Evolutionary conservation across 2,329 filamentous ascomycete genomes (phyloP), one percentile per base, ranked within the genome.

Genomic region (Epichloe uncinata): DNA sequence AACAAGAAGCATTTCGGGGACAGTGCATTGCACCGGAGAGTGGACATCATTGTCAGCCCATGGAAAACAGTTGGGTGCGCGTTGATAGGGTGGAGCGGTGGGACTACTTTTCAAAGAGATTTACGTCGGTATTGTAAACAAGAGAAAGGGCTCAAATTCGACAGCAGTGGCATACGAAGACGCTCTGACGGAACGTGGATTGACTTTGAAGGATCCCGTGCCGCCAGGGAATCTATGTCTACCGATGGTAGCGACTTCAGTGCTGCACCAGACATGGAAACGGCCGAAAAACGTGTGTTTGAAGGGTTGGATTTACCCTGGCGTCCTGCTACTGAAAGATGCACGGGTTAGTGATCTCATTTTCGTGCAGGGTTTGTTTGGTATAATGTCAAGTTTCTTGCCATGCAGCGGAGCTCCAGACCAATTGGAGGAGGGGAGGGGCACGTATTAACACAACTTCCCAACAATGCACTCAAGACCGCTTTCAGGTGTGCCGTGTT

Each of bases 61-160:
- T 96, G 91, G 87, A 83, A 82, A 50, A 95, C 88, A 0, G 81
- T 86, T 0, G 91, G 93, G 0, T 96, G 89, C 57, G 91, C 90
- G 0, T 75, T 97, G 4, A 69, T 91, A 16, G 90, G 89, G 2
- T 97, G 91, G 93, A 84, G 79, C 15, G 87, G 89, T 1, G 91
- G 82, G 1, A 95, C 84, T 0, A 96, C 89, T 0, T 97, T 96
- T 57, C 81, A 96, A 69, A 74, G 91, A 22, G 93, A 97, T 64
- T 63, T 97, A 49, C 73, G 91, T 40, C 72, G 83, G 35, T 95
- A 91, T 66, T 87, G 84, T 53, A 90, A 87, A 64, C 74, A 81
- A 37, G 73, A 76, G 51, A 82, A 78, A 58, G 73, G 73, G 0
- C 83, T 87, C 74, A 95, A 93, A 64, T 97, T 97, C 61, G 90